Conservation (phyloP, 345 rosid genomes). For the Ricinus communis region DNA sequence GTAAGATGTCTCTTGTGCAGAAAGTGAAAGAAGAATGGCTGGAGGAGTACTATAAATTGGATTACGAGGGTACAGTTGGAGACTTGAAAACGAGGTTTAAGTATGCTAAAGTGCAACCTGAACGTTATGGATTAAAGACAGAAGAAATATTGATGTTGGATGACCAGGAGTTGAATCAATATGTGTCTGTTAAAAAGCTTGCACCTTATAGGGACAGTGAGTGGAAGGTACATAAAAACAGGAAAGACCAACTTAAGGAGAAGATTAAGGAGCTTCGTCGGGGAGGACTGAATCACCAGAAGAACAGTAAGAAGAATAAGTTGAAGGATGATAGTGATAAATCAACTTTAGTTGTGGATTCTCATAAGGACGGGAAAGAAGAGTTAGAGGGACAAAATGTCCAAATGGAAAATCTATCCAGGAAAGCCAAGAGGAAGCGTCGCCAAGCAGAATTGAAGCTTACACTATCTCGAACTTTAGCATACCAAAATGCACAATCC, state of each 20-base stretch:
- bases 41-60: slow-evolving; percentile 90
- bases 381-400: slow-evolving; percentile 25
- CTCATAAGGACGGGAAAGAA: slow-evolving; percentile 27
- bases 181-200: slow-evolving; percentile 75
- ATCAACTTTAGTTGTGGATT: slow-evolving; percentile 14
- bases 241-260: slow-evolving; percentile 52
- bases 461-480: slow-evolving; percentile 54
- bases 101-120: slow-evolving; percentile 70
- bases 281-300: slow-evolving; percentile 31
- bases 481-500: slow-evolving; percentile 55
- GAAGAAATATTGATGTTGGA: slow-evolving; percentile 58
- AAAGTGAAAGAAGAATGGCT: slow-evolving; percentile 68
- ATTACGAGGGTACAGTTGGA: slow-evolving; percentile 85
- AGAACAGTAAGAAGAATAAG: slow-evolving; percentile 47
- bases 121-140: slow-evolving; percentile 57
- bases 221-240: slow-evolving; percentile 62
- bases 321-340: slow-evolving; percentile 24
- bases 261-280: slow-evolving; percentile 44
- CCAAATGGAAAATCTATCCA: slow-evolving; percentile 41
- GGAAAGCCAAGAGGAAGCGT: slow-evolving; percentile 59
- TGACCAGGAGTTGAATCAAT: slow-evolving; percentile 80
- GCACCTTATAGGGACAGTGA: slow-evolving; percentile 74
- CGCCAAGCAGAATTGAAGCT: slow-evolving; percentile 54
- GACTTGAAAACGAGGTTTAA: slow-evolving; percentile 88
- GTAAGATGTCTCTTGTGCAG: slow-evolving; percentile 58